Evolutionary conservation across 352 stramenopile species (phyloP), one percentile per base, ranked within the genome.

Genomic region (Phytophthora boehmeriae): DNA sequence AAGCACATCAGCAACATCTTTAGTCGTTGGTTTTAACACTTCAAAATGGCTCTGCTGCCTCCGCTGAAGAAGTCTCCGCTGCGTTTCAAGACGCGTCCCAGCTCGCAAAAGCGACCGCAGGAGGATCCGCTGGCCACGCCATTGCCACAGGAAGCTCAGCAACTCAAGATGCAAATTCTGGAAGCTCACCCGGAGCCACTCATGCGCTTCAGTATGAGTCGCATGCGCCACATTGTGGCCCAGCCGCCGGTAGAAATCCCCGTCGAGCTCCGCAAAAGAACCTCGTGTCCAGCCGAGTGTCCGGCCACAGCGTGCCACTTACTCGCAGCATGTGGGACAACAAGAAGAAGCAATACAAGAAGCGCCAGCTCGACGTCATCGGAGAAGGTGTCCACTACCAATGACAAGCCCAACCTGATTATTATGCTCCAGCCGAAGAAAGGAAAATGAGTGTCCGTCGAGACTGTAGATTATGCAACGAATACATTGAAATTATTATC

Each of bases 301-400:
- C 66, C 1, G 80, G 80, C 44, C 83, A 78, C 65, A 86, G 68
- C 39, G 76, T 89, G 47, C 76, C 80, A 35, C 75, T 83, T 61
- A 86, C 76, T 20, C 77, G 76, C 48, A 57, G 72, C 51, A 89
- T 89, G 79, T 89, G 74, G 74, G 72, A 85, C 59, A 85, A 87
- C 61, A 59, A 64, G 54, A 88, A 85, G 69, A 76, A 63, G 52
- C 19, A 58, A 44, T 59, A 70, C 49, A 66, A 71, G 50, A 69
- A 68, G 45, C 52, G 56, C 39, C 73, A 65, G 48, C 63, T 81
- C 56, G 70, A 82, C 57, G 65, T 82, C 63, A 75, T 82, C 55
- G 70, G 73, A 64, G 73, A 82, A 50, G 72, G 69, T 36, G 69
- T 76, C 50, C 50, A 75, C 39, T 75, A 71, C 61, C 60, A 63